Percentiles rank a stretch among this genome's conserved stretches.
These are phyloP conservation scores for Exophiala lecanii-corni DNA, from an alignment of 2,329 filamentous ascomycete genomes.

Conservation along the genomic window DNA sequence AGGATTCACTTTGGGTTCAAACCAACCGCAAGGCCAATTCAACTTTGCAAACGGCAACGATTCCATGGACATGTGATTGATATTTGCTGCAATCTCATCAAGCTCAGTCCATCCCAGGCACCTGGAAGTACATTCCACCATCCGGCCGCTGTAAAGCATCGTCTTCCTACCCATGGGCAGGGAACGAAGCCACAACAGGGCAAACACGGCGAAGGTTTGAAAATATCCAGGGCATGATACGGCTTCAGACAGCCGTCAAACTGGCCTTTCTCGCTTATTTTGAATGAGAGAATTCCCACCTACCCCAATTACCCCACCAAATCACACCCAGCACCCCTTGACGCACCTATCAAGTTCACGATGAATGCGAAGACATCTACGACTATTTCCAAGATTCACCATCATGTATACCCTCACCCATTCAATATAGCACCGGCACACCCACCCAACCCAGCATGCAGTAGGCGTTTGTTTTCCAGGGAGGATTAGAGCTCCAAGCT, in stretches of 20 bases:
- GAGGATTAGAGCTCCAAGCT: slow-evolving; percentile 1
- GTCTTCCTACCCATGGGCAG: no score
- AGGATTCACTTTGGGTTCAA: slow-evolving; percentile 66
- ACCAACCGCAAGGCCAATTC: slow-evolving; percentile 75
- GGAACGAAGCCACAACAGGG: no score
- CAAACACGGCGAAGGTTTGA: no score
- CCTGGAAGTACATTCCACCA: no score
- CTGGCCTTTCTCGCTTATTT: slow-evolving; percentile 31
- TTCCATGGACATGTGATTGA: slow-evolving; percentile 66
- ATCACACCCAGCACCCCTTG: slow-evolving; percentile 18
- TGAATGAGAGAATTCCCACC: slow-evolving; percentile 37
- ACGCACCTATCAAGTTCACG: slow-evolving; percentile 30
- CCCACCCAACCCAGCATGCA: slow-evolving; percentile 19
- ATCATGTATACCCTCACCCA: slow-evolving; percentile 26
- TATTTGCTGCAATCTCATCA: background rate
- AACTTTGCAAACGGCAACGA: slow-evolving; percentile 78
- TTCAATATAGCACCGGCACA: slow-evolving; percentile 15
- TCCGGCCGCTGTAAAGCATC: no score
- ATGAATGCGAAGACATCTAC: slow-evolving; percentile 32
- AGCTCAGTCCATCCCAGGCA: no score
- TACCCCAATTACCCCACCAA: slow-evolving; percentile 5
- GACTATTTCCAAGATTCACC: slow-evolving; percentile 28
- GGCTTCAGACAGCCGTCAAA: no score
- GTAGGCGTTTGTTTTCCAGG: slow-evolving; percentile 20
- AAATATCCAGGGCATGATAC: no score